Evolutionary conservation across 495 filamentous ascomycete genomes (phyloP).

Genomic region (Physcia stellaris): DNA sequence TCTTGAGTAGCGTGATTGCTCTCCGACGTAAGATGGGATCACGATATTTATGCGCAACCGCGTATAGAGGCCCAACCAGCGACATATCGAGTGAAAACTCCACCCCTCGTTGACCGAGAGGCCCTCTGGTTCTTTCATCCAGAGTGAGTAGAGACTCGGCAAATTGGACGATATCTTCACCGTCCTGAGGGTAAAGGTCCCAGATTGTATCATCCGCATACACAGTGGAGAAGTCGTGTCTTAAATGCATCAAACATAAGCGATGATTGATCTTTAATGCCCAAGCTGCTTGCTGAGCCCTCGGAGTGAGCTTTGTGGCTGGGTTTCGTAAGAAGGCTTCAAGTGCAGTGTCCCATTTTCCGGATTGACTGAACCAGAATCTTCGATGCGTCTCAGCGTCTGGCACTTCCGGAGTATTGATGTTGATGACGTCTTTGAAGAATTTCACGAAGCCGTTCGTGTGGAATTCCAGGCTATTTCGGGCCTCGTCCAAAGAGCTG

Average conservation of each 20-base stretch:
- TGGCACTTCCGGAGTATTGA: no score
- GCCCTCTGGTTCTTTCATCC: background rate
- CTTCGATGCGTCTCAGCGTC: constrained; percentile 1
- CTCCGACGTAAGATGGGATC: constrained; percentile 37
- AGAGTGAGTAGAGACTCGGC: constrained; percentile 10
- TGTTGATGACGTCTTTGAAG: background rate
- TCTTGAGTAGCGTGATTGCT: constrained; percentile 40
- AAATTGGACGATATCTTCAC: constrained; percentile 17
- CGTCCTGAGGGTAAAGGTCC: constrained; percentile 7
- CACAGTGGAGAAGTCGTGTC: background rate
- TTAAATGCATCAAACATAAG: constrained; percentile 1
- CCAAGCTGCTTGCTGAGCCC: constrained; percentile 5
- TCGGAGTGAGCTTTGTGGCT: background rate
- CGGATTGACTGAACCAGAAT: no score
- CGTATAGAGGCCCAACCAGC: constrained; percentile 40
- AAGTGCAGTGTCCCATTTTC: no score
- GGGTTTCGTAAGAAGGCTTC: no score
- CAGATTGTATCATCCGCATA: constrained; percentile 4
- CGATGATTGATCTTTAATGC: constrained; percentile 7
- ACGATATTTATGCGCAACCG: constrained; percentile 45
- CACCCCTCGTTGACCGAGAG: background rate
- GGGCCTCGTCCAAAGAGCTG: constrained; percentile 11
- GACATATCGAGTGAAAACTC: constrained; percentile 30
- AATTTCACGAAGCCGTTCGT: constrained; percentile 4
- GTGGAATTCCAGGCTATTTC: constrained; percentile 13